A percentile compares a stretch with the other conserved stretches of the same genome.
These are phyloP conservation scores for Candida argentea DNA, from an alignment of 805 yeast genomes.

Conservation along the genomic window DNA sequence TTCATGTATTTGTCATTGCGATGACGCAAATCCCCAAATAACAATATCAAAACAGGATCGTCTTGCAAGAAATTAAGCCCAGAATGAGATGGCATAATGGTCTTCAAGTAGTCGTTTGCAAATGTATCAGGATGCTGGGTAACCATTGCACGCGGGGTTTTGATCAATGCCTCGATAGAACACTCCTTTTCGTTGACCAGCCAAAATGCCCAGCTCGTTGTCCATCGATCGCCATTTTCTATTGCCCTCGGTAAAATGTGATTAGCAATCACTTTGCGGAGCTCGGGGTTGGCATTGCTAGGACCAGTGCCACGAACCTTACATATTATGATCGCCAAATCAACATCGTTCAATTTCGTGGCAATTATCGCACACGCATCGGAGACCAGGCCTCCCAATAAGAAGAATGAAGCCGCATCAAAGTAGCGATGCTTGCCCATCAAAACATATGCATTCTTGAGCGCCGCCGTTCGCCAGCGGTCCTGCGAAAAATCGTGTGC, in stretches of 20 bases:
- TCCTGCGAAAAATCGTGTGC: constrained; percentile 63
- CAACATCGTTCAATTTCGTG: constrained; percentile 54
- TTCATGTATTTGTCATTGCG: constrained; percentile 38
- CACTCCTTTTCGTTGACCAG: constrained; percentile 30
- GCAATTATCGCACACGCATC: constrained; percentile 74
- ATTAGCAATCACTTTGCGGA: constrained; percentile 38
- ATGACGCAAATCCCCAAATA: constrained; percentile 54
- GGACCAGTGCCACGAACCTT: constrained; percentile 43
- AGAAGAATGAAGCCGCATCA: constrained; percentile 85
- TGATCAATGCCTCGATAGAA: constrained; percentile 57
- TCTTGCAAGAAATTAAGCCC: constrained; percentile 44
- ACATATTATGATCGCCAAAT: constrained; percentile 73
- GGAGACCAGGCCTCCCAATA: constrained; percentile 62
- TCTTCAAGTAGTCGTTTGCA: constrained; percentile 6
- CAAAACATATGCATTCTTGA: constrained; percentile 85
- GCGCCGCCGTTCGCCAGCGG: constrained; percentile 83
- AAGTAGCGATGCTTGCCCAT: constrained; percentile 77
- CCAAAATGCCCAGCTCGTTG: constrained; percentile 74
- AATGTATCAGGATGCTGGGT: constrained; percentile 11
- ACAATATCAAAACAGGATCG: constrained; percentile 70
- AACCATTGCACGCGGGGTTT: constrained; percentile 34
- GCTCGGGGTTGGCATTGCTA: constrained; percentile 5
- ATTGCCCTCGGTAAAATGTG: constrained; percentile 49
- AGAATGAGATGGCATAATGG: constrained; percentile 1
- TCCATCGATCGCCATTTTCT: constrained; percentile 66